Evolutionary conservation across 352 stramenopile genomes (phyloP), one percentile per base, ranked within the genome.

Genomic region (Elongisporangium anandrum): DNA sequence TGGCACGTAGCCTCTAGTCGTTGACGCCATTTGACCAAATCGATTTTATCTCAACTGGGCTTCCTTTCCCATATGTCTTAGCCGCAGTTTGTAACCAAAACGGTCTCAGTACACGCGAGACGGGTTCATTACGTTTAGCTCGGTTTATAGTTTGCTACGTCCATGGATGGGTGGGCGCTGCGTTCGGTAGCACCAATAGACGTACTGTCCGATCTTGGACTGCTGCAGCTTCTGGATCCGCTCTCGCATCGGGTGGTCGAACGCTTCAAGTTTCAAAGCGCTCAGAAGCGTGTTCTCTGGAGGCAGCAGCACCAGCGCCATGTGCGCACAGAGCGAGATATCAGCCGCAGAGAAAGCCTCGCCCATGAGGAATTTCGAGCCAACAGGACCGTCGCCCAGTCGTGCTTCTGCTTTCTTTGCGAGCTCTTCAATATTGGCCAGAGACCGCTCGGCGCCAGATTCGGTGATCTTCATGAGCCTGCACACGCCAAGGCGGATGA

Each of bases 121-220:
- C n/a, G n/a, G n/a, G n/a, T n/a, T n/a, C n/a, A n/a, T n/a, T n/a
- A n/a, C n/a, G n/a, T n/a, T n/a, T n/a, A n/a, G n/a, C n/a, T n/a
- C n/a, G n/a, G n/a, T n/a, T n/a, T n/a, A n/a, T n/a, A n/a, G n/a
- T n/a, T n/a, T n/a, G n/a, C n/a, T n/a, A n/a, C n/a, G n/a, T n/a
- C n/a, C n/a, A n/a, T n/a, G n/a, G n/a, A 59, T 56, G 20, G 21
- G 13, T 4, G 75, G 73, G 12, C 75, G 77, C 16, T 74, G 70
- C 65, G 84, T 63, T 60, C 66, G 61, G 68, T 85, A 88, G 68
- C 78, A 84, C 73, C 73, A 85, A 10, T 68, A 60, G 26, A 84
- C 75, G 21, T 72, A 82, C 53, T 79, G 56, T 2, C 60, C 77
- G 17, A 69, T 65, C 57, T 79, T 81, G 38, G 75, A 84, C 15